These are phyloP conservation scores for Spatholobus suberectus DNA, from an alignment of 306 rosid species.

Conservation along the genomic window DNA sequence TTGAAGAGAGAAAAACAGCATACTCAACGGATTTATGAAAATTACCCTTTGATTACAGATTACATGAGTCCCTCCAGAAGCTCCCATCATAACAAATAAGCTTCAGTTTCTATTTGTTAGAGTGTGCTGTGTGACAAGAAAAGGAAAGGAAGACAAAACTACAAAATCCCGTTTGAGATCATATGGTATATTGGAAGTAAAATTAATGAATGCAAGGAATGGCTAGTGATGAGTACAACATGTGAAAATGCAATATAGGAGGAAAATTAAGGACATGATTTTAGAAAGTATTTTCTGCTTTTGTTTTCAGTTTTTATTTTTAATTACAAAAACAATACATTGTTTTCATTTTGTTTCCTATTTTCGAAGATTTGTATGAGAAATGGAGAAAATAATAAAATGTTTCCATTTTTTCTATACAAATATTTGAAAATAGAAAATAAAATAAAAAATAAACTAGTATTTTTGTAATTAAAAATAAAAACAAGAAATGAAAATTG, in stretches of 20 bases:
- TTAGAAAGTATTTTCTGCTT: neutral
- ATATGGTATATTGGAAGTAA: neutral
- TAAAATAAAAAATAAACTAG: neutral
- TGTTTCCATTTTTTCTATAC: neutral
- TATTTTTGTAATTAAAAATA: neutral
- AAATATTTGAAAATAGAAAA: neutral
- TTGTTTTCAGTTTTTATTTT: neutral
- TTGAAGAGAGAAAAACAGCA: neutral
- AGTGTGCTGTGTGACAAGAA: neutral
- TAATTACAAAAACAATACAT: neutral
- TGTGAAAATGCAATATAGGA: neutral
- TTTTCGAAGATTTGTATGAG: neutral
- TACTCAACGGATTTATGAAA: neutral
- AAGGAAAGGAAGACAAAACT: neutral
- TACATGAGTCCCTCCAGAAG: neutral
- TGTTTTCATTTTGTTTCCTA: neutral
- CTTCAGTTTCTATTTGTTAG: neutral
- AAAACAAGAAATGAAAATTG: neutral
- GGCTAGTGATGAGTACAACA: neutral
- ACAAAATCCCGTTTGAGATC: neutral
- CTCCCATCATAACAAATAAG: neutral
- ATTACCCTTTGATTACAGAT: neutral
- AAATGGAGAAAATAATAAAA: neutral
- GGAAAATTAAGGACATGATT: neutral
- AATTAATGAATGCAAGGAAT: no score